phyloP scores from a whole-genome alignment of 2,329 filamentous ascomycete genomes.

The Stenocarpella maydis region DNA sequence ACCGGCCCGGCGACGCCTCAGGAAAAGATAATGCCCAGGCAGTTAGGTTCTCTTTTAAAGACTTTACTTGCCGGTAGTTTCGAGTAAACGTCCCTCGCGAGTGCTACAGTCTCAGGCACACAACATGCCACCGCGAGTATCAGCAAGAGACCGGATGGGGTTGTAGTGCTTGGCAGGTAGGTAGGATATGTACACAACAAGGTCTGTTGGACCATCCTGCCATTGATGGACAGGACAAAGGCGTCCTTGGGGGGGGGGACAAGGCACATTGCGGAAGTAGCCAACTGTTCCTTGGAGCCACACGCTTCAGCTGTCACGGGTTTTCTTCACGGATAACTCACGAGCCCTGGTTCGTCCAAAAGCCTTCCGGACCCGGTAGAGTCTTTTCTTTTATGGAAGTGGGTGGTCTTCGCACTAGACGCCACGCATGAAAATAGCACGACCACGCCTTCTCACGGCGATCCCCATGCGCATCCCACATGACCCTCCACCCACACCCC shows the following conservation, averaged over 20 bases:
- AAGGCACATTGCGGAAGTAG: no score
- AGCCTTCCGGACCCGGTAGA: no score
- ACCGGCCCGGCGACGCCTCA: neutral
- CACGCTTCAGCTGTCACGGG: no score
- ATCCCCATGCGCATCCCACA: no score
- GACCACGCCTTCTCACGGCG: no score
- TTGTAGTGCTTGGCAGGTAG: neutral
- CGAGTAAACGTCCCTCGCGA: neutral
- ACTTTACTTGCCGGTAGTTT: neutral
- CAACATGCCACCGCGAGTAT: neutral
- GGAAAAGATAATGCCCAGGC: constrained; percentile 20
- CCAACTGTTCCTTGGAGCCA: neutral
- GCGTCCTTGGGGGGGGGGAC: no score
- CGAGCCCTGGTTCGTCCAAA: no score
- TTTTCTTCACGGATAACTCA: no score
- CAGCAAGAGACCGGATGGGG: neutral
- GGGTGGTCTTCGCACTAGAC: no score
- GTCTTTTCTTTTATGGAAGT: no score
- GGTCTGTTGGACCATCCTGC: neutral
- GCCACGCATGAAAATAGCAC: no score
- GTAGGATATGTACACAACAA: neutral
- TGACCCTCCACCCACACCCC: no score
- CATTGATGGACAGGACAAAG: neutral
- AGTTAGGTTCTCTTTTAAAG: constrained; percentile 3
- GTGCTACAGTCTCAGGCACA: neutral